Percentiles rank a stretch among this genome's conserved stretches.
Conservation (phyloP, 2,329 filamentous ascomycete species). For the Zymoseptoria tritici region DNA sequence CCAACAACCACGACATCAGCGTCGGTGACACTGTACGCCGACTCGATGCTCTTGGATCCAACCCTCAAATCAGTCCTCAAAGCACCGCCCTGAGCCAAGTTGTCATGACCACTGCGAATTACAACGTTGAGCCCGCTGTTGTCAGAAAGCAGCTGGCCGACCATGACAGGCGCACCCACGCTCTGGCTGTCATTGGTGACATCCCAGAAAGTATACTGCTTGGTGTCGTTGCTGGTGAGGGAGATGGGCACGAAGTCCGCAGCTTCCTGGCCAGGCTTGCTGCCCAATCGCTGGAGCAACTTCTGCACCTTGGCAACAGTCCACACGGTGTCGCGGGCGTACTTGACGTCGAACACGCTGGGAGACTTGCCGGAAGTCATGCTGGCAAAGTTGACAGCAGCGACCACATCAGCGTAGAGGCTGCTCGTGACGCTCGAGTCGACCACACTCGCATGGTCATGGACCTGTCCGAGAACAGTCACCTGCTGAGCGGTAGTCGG, state of each 20-base stretch:
- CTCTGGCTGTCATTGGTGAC: slow-evolving; percentile 62
- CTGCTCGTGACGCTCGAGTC: slow-evolving; percentile 74
- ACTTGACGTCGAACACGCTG: slow-evolving; percentile 77
- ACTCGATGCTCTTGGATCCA: slow-evolving; percentile 74
- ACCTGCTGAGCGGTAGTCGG: slow-evolving; percentile 68
- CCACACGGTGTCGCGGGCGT: slow-evolving; percentile 65
- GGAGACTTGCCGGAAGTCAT: slow-evolving; percentile 54
- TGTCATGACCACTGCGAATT: slow-evolving; percentile 53
- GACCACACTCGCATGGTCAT: slow-evolving; percentile 61
- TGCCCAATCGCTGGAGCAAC: slow-evolving; percentile 41
- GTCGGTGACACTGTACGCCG: slow-evolving; percentile 70
- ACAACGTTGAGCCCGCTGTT: slow-evolving; percentile 56
- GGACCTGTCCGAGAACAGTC: slow-evolving; percentile 83
- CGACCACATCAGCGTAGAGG: slow-evolving; percentile 85
- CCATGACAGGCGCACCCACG: slow-evolving; percentile 54
- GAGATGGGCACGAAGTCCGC: slow-evolving; percentile 32
- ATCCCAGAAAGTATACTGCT: slow-evolving; percentile 94
- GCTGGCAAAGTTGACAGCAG: slow-evolving; percentile 71
- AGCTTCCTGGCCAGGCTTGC: slow-evolving; percentile 32
- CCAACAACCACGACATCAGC: slow-evolving; percentile 75
- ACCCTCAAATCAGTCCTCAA: slow-evolving; percentile 78
- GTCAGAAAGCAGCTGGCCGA: slow-evolving; percentile 53
- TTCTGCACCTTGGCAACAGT: slow-evolving; percentile 47
- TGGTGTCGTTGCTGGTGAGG: slow-evolving; percentile 45
- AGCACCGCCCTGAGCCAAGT: slow-evolving; percentile 64